phyloP scores from a whole-genome alignment of 1,284 basidiomycete species.

The Puccinia triticina region DNA sequence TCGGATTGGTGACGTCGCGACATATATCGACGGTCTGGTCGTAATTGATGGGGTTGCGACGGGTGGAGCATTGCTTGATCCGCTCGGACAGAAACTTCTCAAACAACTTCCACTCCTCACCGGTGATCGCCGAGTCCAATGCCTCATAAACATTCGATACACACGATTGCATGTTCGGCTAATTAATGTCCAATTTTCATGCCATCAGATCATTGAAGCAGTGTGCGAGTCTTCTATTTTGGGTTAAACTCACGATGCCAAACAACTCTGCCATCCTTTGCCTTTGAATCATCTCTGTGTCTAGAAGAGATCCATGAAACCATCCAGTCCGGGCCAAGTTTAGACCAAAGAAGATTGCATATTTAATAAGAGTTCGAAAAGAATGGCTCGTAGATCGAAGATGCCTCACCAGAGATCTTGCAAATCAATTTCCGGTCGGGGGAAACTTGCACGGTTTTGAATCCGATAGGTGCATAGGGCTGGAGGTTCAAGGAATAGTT shows the following conservation, averaged over 20 bases:
- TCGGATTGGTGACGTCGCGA: conserved; percentile 43
- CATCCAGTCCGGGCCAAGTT: not conserved
- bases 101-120: conserved; percentile 26
- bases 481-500: conserved; percentile 38
- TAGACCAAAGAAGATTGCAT: not conserved
- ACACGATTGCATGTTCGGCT: conserved; percentile 32
- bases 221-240: not conserved
- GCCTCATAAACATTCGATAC: conserved; percentile 28
- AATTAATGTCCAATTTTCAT: not conserved
- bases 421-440: conserved; percentile 16
- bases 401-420: conserved; percentile 24
- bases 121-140: conserved; percentile 13
- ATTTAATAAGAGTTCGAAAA: not conserved
- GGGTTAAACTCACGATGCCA: conserved; percentile 32
- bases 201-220: not conserved
- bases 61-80: conserved; percentile 36
- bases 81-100: conserved; percentile 25
- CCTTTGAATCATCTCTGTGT: conserved; percentile 37
- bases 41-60: conserved; percentile 15
- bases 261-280: conserved; percentile 42
- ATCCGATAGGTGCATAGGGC: conserved; percentile 9
- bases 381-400: not conserved
- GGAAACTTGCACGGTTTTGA: not conserved
- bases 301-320: not conserved
- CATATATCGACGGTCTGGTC: conserved; percentile 42